These are phyloP conservation scores for Cladorrhinum samala DNA, from an alignment of 495 filamentous ascomycete species.

Conservation along the genomic window DNA sequence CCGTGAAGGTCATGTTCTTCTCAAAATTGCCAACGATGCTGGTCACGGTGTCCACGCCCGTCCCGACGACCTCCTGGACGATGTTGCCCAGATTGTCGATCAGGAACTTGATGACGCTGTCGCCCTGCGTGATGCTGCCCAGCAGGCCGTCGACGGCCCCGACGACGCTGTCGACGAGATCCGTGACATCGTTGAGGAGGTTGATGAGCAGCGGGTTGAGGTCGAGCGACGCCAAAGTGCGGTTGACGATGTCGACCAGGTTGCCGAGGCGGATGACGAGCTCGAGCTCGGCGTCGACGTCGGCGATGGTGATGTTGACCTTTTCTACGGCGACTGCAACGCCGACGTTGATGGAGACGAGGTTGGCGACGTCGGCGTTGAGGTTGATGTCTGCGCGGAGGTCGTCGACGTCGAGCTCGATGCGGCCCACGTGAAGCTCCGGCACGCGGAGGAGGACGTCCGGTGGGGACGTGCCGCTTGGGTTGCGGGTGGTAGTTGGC, in stretches of 20 bases:
- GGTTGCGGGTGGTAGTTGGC: slow-evolving; percentile 8
- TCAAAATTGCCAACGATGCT: slow-evolving; percentile 50
- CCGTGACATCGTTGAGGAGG: slow-evolving; percentile 45
- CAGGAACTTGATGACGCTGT: slow-evolving; percentile 45
- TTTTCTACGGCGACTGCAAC: slow-evolving; percentile 46
- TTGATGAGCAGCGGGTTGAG: slow-evolving; percentile 53
- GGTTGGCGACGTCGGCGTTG: slow-evolving; percentile 47
- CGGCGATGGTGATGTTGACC: slow-evolving; percentile 54
- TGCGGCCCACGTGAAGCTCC: slow-evolving; percentile 46
- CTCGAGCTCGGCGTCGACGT: slow-evolving; percentile 50
- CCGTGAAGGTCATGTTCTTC: slow-evolving; percentile 53
- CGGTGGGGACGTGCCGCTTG: slow-evolving; percentile 28
- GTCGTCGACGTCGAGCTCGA: slow-evolving; percentile 52
- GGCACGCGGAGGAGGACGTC: slow-evolving; percentile 52
- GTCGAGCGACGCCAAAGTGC: slow-evolving; percentile 49
- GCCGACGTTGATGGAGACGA: slow-evolving; percentile 52
- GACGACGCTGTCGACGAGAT: slow-evolving; percentile 42
- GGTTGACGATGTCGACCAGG: slow-evolving; percentile 53
- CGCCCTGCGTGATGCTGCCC: slow-evolving; percentile 47
- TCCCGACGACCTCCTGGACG: slow-evolving; percentile 45
- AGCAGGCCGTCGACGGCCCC: slow-evolving; percentile 50
- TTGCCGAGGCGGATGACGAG: slow-evolving; percentile 51
- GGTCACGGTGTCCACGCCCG: slow-evolving; percentile 31
- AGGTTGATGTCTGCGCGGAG: slow-evolving; percentile 50
- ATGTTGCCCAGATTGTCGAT: slow-evolving; percentile 57